A percentile compares a stretch with the other conserved stretches of the same genome.
Conservation (phyloP, 352 stramenopile species). For the Pythium guiyangense region DNA sequence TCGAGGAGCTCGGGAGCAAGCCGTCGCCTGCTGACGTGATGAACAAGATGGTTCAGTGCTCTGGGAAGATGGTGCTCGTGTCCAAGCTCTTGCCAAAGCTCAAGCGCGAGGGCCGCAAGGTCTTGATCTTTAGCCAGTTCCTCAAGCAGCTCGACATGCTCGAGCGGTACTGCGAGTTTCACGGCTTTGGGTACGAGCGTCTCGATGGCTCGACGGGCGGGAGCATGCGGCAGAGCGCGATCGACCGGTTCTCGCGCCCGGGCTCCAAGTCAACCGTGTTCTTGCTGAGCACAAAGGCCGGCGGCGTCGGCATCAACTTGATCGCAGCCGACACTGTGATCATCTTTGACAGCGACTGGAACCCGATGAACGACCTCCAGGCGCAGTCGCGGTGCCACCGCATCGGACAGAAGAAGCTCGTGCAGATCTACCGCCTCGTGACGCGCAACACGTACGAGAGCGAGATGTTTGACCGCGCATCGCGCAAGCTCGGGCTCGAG, state of each 20-base stretch:
- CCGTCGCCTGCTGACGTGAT: constrained; percentile 55
- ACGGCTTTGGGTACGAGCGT: constrained; percentile 86
- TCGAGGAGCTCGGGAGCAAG: constrained; percentile 61
- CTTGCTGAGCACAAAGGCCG: constrained; percentile 97
- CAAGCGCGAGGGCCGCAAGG: constrained; percentile 90
- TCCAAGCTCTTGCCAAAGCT: constrained; percentile 89
- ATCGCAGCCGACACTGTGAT: constrained; percentile 99
- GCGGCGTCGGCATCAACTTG: constrained; percentile 97
- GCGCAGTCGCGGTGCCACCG: constrained; percentile 93
- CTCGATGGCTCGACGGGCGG: constrained; percentile 90
- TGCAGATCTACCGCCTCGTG: constrained; percentile 97
- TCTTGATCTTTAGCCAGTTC: constrained; percentile 96
- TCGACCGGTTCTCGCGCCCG: constrained; percentile 95
- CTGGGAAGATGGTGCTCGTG: constrained; percentile 89
- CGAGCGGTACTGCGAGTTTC: constrained; percentile 90
- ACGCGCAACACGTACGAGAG: constrained; percentile 99
- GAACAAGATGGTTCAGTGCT: constrained; percentile 83
- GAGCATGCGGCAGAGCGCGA: constrained; percentile 89
- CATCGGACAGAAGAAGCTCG: constrained; percentile 98
- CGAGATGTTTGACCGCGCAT: constrained; percentile 99
- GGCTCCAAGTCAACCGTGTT: constrained; percentile 98
- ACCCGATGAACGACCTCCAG: constrained; percentile 94
- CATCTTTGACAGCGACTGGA: constrained; percentile 99
- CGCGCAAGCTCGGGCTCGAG: constrained; percentile 97
- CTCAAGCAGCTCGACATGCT: constrained; percentile 92